These are phyloP conservation scores for Litsea cubeba DNA, from an alignment of 164 flowering plant genomes.

Conservation along the genomic window DNA sequence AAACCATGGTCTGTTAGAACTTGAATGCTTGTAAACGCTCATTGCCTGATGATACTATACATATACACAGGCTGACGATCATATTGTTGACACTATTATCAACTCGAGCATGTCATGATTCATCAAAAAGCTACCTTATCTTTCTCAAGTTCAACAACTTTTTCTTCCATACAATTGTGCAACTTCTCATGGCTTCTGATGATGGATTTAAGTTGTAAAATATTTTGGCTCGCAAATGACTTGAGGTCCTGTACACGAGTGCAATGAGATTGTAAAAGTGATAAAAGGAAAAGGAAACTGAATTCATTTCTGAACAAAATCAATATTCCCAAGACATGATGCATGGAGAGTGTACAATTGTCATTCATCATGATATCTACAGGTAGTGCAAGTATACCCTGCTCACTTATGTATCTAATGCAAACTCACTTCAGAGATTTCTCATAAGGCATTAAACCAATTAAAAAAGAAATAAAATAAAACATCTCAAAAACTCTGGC, in stretches of 20 bases:
- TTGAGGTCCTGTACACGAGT: constrained; percentile 53
- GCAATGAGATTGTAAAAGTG: neutral
- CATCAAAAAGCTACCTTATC: constrained; percentile 50
- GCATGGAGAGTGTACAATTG: neutral
- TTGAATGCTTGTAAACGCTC: neutral
- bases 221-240: constrained; percentile 23
- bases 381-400: no score
- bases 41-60: neutral
- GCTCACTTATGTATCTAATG: no score
- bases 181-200: constrained; percentile 31
- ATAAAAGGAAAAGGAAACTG: neutral
- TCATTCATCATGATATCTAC: no score
- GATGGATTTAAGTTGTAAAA: constrained; percentile 32
- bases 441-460: no score
- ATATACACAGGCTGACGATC: neutral
- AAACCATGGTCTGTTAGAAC: neutral
- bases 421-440: no score
- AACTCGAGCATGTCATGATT: neutral
- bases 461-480: no score
- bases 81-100: neutral
- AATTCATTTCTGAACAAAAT: neutral
- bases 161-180: constrained; percentile 28
- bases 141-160: constrained; percentile 45
- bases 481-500: no score
- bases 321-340: neutral